These are phyloP conservation scores for Colletotrichum karsti DNA, from an alignment of 2,329 filamentous ascomycete genomes.

Conservation along the genomic window DNA sequence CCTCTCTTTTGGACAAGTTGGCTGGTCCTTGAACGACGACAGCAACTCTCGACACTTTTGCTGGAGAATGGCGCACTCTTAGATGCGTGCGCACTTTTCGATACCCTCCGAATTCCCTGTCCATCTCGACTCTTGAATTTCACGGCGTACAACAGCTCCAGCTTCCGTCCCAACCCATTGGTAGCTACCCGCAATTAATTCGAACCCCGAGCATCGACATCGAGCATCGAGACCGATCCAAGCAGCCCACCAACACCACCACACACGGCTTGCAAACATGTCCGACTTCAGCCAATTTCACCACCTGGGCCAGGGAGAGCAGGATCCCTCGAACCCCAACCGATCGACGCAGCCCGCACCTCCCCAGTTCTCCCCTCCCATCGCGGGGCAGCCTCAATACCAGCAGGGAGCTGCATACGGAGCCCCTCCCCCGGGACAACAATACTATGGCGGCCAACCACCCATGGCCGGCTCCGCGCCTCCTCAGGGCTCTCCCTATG, in stretches of 20 bases:
- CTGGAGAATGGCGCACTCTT: constrained; percentile 26
- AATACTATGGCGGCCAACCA: constrained; percentile 48
- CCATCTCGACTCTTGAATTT: background rate
- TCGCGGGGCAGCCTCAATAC: constrained; percentile 63
- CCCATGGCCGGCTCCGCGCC: constrained; percentile 36
- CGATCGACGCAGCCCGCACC: constrained; percentile 57
- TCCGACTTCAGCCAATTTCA: constrained; percentile 65
- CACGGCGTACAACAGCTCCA: constrained; percentile 17
- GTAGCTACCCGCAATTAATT: constrained; percentile 20
- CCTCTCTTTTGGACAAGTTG: constrained; percentile 2
- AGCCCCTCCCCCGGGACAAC: constrained; percentile 46
- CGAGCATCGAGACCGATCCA: background rate
- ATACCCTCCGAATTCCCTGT: background rate
- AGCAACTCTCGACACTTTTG: background rate
- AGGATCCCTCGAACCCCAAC: constrained; percentile 64
- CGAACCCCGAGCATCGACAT: background rate
- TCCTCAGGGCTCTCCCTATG: constrained; percentile 41
- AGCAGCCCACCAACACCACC: background rate
- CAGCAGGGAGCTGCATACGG: constrained; percentile 53
- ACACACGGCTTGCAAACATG: constrained; percentile 48
- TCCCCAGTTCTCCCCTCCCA: constrained; percentile 64
- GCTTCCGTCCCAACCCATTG: background rate
- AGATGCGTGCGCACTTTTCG: constrained; percentile 13
- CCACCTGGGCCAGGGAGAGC: constrained; percentile 63
- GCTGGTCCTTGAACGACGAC: background rate